Base-by-base conservation (phyloP, 2,329 filamentous ascomycete genomes). In the Dactylella cylindrospora region DNA sequence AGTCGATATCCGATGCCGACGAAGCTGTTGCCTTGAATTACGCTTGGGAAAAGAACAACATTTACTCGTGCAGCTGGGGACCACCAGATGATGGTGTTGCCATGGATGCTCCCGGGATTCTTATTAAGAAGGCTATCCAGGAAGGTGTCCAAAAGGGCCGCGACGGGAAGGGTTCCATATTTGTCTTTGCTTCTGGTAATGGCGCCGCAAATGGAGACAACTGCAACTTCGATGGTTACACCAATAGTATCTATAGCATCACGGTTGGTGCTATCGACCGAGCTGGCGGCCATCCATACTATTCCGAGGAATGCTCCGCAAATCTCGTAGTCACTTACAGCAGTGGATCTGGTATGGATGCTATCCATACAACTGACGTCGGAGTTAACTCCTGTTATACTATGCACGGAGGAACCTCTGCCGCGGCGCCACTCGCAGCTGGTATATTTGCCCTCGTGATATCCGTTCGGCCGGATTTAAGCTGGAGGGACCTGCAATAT, bases 191-290 rank as follows among this genome's bases (percentile, higher is more conserved):
- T 35, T 90, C 91, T 67, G 93, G 93, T 59, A 98, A 98, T 70
- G 93, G 93, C 55, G 94, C 91, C 7, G 77, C 79, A 2, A 82
- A 78, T 66, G 90, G 88, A 39, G 93, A 98, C 73, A 97, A 98
- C 74, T 98, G 93, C 79, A 98, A 98, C 73, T 98, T 98, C 72
- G 93, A 98, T 71, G 93, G 93, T 31, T 98, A 98, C 74, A 98
- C 93, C 60, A 98, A 98, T 77, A 96, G 90, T 71, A 98, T 98
- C 69, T 98, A 97, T 78, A 96, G 90, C 72, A 93, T 98, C 68
- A 95, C 90, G 0, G 90, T 98, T 13, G 93, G 93, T 29, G 91
- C 91, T 26, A 85, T 98, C 65, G 90, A 96, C 72, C 80, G 88
- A 59, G 83, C 86, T 67, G 90, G 91, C 31, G 74, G 81, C n/a